Percentiles rank a stretch among this genome's conserved stretches.
These are phyloP conservation scores for Coprinopsis marcescibilis DNA, from an alignment of 768 basidiomycete genomes.

Conservation along the genomic window DNA sequence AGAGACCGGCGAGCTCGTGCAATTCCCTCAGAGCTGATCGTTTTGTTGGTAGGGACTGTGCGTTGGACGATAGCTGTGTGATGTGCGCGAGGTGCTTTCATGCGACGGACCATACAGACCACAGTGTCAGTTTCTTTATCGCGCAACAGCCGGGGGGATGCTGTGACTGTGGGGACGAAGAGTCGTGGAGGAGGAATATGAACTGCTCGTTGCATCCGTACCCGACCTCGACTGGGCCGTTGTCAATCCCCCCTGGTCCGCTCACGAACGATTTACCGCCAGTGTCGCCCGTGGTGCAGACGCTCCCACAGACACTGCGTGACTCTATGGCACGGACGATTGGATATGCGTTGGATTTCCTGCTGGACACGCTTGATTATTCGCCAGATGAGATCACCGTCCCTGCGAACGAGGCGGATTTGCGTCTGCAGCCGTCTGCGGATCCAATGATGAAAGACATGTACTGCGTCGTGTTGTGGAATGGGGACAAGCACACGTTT, in stretches of 20 bases:
- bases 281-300: slow-evolving; percentile 49
- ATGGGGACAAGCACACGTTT: slow-evolving; percentile 95
- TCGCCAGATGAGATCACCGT: slow-evolving; percentile 75
- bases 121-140: slow-evolving; percentile 92
- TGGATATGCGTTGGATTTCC: slow-evolving; percentile 73
- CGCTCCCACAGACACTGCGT: slow-evolving; percentile 58
- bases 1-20: neutral
- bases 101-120: slow-evolving; percentile 76
- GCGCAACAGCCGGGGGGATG: slow-evolving; percentile 88
- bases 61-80: slow-evolving; percentile 84
- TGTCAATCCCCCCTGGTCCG: slow-evolving; percentile 35
- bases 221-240: slow-evolving; percentile 28
- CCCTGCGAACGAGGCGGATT: slow-evolving; percentile 60
- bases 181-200: slow-evolving; percentile 73
- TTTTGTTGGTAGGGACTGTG: slow-evolving; percentile 66
- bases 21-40: slow-evolving; percentile 1
- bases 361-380: slow-evolving; percentile 76
- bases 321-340: slow-evolving; percentile 73
- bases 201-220: slow-evolving; percentile 72
- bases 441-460: slow-evolving; percentile 78
- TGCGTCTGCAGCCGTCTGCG: slow-evolving; percentile 67
- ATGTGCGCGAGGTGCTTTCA: slow-evolving; percentile 89
- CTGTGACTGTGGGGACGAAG: slow-evolving; percentile 91
- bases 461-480: slow-evolving; percentile 85
- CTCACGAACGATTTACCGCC: slow-evolving; percentile 51